Evolutionary conservation across 352 stramenopile genomes (phyloP), one percentile per base, ranked within the genome.

Genomic region (Globisporangium cylindrosporum): DNA sequence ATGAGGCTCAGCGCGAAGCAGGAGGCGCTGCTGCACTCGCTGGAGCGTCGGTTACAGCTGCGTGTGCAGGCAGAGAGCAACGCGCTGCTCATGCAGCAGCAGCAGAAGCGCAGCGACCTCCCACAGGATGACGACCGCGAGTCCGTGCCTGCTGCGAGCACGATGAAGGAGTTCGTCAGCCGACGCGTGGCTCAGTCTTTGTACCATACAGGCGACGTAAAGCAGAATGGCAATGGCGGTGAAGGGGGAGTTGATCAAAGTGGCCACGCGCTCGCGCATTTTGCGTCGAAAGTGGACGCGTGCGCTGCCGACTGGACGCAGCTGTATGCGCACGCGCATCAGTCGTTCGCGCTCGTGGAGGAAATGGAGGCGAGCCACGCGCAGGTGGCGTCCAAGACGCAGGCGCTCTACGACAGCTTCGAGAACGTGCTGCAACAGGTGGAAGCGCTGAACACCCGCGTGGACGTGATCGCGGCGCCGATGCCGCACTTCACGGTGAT

Each of bases 301-400:
- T 82, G 75, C 20, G 71, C 66, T 22, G 27, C 57, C 4, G 67
- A 84, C 56, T 91, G 87, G 79, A 34, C 70, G 29, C 59, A 58
- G 46, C 60, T 94, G 57, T 77, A 78, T 36, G 68, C 73, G 24
- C 83, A 93, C 65, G 84, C 85, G 4, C 77, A 90, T 34, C 64
- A 84, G 25, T 86, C 84, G 22, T 79, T 91, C 27, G 80, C 73
- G 15, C 73, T 93, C 12, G 82, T 95, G 27, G 77, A 88, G 18
- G 84, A 93, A 49, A 93, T 95, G 88, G 88, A 95, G 62, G 69
- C 74, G n/a, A 90, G 82, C 70, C 88, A 95, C 72, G 81, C 74
- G 43, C 84, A 92, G 60, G 86, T 95, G 29, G 83, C 82, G 25
- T 70, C 76, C 62, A 90, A 90, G 74, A 95, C 88, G 3, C 80